Evolutionary conservation across 345 rosid genomes (phyloP), one percentile per base, ranked within the genome.

Genomic region (Luvunga scandens): DNA sequence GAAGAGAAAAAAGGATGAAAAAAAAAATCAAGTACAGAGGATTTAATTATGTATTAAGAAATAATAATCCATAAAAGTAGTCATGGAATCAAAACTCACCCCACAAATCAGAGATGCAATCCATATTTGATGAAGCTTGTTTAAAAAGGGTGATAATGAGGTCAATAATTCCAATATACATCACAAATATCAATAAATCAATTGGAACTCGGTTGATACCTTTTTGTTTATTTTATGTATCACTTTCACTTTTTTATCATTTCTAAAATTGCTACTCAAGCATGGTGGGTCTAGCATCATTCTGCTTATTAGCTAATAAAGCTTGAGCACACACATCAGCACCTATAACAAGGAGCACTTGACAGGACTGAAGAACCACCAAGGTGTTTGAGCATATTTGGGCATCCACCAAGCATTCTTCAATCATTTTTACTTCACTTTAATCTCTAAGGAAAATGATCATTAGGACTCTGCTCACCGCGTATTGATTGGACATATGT

Each of bases 401-500:
- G 77, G 59, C 39, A 19, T 25, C 14, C 31, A 34, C 21, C 57
- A 73, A 60, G 67, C 31, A 61, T 73, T 21, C 9, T 9, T 27
- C 59, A 59, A 14, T 22, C 48, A 59, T 50, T 34, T 38, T 5
- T n/a, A 34, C 0, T 12, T 63, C 57, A 63, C 59, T 22, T 60
- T 61, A 38, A 10, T 63, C 22, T 9, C 30, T 30, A 57, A 65
- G 61, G 63, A 69, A 16, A 55, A 67, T 56, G 24, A 14, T 25
- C 42, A 67, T 36, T 69, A 73, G 39, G 9, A 31, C 50, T 53
- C 30, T 77, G 62, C 56, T 91, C 81, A 95, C 98, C 87, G 77
- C 83, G 88, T 93, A 93, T 77, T 90, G 94, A 83, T 86, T 93
- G 60, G 93, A 80, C 72, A 90, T 72, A 79, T 92, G 92, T 82